Evolutionary conservation across 352 stramenopile genomes (phyloP).

Genomic region (Pilasporangium apinafurcum): DNA sequence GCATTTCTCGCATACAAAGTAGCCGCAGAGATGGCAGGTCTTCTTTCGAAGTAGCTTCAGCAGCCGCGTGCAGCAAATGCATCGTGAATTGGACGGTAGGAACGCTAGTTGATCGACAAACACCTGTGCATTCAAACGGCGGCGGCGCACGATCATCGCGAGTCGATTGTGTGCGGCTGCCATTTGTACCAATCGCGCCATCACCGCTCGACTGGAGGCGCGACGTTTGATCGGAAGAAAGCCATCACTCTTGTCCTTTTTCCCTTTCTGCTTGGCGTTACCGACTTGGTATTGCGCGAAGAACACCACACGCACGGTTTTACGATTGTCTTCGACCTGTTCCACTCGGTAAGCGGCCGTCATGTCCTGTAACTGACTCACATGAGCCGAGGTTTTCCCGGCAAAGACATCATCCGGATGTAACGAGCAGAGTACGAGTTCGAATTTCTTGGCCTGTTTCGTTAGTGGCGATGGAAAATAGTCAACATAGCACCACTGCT

Average conservation of each 20-base stretch:
- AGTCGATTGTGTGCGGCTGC: conserved; percentile 28
- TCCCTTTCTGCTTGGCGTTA: neutral
- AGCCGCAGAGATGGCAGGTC: conserved; percentile 54
- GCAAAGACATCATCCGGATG: conserved; percentile 36
- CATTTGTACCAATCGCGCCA: conserved; percentile 22
- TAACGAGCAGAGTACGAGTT: conserved; percentile 23
- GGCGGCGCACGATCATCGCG: conserved; percentile 21
- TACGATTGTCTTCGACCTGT: conserved; percentile 1
- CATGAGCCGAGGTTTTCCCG: conserved; percentile 28
- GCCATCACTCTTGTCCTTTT: conserved; percentile 1
- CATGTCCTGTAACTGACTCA: conserved; percentile 26
- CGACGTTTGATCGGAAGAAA: neutral
- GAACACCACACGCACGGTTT: conserved; percentile 27
- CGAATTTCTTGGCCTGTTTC: conserved; percentile 15
- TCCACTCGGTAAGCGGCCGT: conserved; percentile 24
- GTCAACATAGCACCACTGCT: conserved; percentile 45
- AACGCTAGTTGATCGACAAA: conserved; percentile 17
- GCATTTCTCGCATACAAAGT: conserved; percentile 38
- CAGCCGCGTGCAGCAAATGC: conserved; percentile 16
- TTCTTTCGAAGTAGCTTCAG: conserved; percentile 29
- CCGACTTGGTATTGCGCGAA: conserved; percentile 18
- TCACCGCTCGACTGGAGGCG: conserved; percentile 6
- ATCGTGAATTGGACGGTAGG: conserved; percentile 17
- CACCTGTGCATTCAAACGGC: conserved; percentile 25
- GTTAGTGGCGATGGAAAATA: conserved; percentile 8